Percentiles rank a stretch among this genome's conserved stretches.
Evolutionary conservation across 768 basidiomycete species (phyloP).

Genomic region (Lentinus brumalis): DNA sequence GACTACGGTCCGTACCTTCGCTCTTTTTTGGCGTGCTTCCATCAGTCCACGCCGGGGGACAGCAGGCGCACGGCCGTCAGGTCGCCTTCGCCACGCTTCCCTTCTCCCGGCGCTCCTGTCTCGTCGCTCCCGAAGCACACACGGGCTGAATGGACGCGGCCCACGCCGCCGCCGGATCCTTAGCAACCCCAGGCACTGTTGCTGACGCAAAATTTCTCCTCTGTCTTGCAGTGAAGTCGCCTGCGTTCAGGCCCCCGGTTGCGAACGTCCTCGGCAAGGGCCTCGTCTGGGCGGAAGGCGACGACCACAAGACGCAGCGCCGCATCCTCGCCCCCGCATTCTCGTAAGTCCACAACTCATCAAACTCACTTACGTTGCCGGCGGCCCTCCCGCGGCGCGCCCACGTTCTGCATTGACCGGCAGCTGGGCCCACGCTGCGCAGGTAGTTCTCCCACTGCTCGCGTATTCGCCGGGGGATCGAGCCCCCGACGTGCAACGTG

Average conservation of each 20-base stretch:
- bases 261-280: constrained; percentile 33
- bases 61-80: too few relatives aligned
- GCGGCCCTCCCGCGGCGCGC: background rate
- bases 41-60: constrained; percentile 5
- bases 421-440: background rate
- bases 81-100: too few relatives aligned
- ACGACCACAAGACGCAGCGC: constrained; percentile 33
- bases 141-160: too few relatives aligned
- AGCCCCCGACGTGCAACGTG: background rate
- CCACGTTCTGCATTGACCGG: background rate
- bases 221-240: constrained; percentile 27
- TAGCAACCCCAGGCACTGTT: background rate
- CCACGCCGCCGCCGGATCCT: too few relatives aligned
- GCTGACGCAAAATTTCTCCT: background rate
- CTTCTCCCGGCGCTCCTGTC: too few relatives aligned
- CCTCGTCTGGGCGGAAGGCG: constrained; percentile 35
- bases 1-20: constrained; percentile 31
- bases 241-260: constrained; percentile 26
- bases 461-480: background rate
- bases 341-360: constrained; percentile 30
- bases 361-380: background rate
- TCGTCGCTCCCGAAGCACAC: too few relatives aligned
- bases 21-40: constrained; percentile 1
- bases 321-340: constrained; percentile 38
- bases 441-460: background rate